These are phyloP conservation scores for Phragmites australis DNA, from an alignment of 176 grass and related monocot genomes.

Conservation along the genomic window DNA sequence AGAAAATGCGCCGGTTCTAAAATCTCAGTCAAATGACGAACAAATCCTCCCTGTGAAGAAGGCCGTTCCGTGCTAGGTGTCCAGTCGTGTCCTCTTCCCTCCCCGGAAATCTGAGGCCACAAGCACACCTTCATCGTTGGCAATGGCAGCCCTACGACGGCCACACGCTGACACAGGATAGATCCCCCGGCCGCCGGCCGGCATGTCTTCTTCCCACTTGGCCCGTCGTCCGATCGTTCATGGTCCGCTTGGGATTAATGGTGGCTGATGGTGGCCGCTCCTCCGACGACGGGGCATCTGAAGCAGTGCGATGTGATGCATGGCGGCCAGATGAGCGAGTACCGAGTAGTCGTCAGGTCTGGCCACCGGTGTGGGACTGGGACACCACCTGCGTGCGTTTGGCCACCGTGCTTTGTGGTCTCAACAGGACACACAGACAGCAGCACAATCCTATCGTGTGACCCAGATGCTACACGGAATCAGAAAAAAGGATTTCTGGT, in stretches of 20 bases:
- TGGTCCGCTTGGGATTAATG: not conserved
- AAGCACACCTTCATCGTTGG: not conserved
- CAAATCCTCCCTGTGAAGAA: too few relatives aligned
- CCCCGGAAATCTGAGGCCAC: too few relatives aligned
- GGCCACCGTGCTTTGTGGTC: not conserved
- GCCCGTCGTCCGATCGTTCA: not conserved
- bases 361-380: not conserved
- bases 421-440: not conserved
- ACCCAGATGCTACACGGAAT: not conserved
- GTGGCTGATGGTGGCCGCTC: too few relatives aligned
- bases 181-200: too few relatives aligned
- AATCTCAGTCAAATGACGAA: not conserved
- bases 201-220: too few relatives aligned
- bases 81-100: too few relatives aligned
- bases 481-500: not conserved
- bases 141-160: not conserved
- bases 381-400: not conserved
- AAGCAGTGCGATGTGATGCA: too few relatives aligned
- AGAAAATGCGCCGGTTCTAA: too few relatives aligned
- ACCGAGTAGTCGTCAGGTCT: too few relatives aligned
- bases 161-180: too few relatives aligned
- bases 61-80: too few relatives aligned
- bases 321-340: not conserved
- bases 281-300: not conserved
- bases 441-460: conserved; percentile 22